Base-by-base conservation (phyloP, 768 basidiomycete species). In the Mycena vulgaris region DNA sequence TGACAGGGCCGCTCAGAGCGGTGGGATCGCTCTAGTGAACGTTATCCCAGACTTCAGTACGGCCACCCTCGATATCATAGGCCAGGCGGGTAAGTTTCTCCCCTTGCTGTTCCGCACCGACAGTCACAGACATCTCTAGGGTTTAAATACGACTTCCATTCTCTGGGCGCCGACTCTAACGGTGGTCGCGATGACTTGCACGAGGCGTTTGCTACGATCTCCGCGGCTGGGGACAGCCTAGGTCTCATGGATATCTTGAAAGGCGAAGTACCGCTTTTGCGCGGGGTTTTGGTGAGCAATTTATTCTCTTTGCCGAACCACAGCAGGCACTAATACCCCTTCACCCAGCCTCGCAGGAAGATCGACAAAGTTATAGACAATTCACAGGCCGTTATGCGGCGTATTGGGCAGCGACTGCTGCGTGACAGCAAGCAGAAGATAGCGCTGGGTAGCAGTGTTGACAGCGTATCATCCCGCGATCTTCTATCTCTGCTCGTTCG, bases 61-160 rank as follows among this genome's bases (percentile, higher is more conserved):
- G 45, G 82, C 87, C 13, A 90, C 89, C 13, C 80, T 91, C 14
- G 90, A 90, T 63, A 84, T 89, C 58, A 90, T 92, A 61, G 89
- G 89, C n/a, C 78, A 88, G 49, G 87, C 74, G 80, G 85, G 88
- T 23, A 84, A 81, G 63, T 88, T 87, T n/a, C n/a, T 19, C 23
- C 19, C 14, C 27, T 45, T 58, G 23, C 9, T 70, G 75, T 79
- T 19, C 86, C 87, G 87, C 7, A 31, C 75, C 79, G 16, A 63
- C 23, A 74, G 78, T 6, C 72, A 74, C 39, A 0, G 2, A 16
- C 21, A 19, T 23, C 45, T n/a, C 23, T 1, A 74, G 71, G 63
- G 21, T 75, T 69, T 68, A 73, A 56, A 40, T 72, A 74, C 62
- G 58, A 63, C 21, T 68, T 71, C 47, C 59, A 69, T 33, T 60